Evolutionary conservation across 371 early-diverging fungal species (phyloP).

Genomic region (Vairimorpha ceranae): DNA sequence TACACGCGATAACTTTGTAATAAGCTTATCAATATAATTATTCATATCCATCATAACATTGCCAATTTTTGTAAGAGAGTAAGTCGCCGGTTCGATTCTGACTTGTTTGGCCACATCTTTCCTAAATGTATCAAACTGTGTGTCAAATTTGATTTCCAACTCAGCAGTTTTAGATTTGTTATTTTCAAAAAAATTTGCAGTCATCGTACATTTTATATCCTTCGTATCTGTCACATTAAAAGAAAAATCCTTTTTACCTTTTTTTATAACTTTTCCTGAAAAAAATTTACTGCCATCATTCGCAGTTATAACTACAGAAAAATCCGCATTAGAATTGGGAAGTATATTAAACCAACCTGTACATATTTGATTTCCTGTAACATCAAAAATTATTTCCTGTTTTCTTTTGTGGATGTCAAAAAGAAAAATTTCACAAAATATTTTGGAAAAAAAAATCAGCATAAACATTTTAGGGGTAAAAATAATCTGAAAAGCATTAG

Average conservation of each 20-base stretch:
- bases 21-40: constrained; percentile 38
- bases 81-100: constrained; percentile 59
- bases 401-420: not conserved
- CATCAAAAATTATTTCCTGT: constrained; percentile 26
- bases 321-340: constrained; percentile 11
- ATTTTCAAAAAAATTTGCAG: constrained; percentile 16
- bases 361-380: constrained; percentile 56
- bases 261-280: constrained; percentile 23
- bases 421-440: constrained; percentile 23
- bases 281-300: constrained; percentile 48
- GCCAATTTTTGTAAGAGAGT: constrained; percentile 51
- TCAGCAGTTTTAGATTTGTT: not conserved
- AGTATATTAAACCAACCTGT: constrained; percentile 48
- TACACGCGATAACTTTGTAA: constrained; percentile 35
- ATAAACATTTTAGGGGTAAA: constrained; percentile 22
- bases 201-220: constrained; percentile 41
- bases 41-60: constrained; percentile 57
- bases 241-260: constrained; percentile 49
- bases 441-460: constrained; percentile 12
- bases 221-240: constrained; percentile 55
- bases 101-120: constrained; percentile 58
- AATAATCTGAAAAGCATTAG: not conserved
- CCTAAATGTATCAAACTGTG: constrained; percentile 62
- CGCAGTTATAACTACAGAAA: constrained; percentile 40
- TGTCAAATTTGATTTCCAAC: constrained; percentile 43